Evolutionary conservation across 345 rosid genomes (phyloP), one percentile per base, ranked within the genome.

Genomic region (Mercurialis annua): DNA sequence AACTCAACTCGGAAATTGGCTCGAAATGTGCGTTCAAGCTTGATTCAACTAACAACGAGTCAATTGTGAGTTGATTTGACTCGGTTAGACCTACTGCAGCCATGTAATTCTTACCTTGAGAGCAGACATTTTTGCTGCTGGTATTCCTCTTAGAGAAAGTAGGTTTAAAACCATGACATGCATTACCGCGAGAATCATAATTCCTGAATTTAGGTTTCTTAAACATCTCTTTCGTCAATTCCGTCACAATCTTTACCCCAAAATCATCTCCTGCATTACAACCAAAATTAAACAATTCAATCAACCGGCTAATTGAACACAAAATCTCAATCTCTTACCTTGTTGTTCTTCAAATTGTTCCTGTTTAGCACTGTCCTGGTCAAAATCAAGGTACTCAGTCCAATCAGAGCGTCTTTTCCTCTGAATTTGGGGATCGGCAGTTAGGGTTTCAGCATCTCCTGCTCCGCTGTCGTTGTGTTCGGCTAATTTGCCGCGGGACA

Each of bases 401-500:
- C 94, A 88, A 67, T 81, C 85, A 23, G 73, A 66, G 49, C 85
- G 84, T 43, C 80, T 79, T 79, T 83, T 87, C 15, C 66, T 68
- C 18, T 48, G 73, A 16, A 21, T 10, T 1, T 1, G 34, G 18
- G 18, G 3, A 51, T 16, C 61, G 34, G 42, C 10, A 5, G 14
- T 53, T 40, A 66, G 59, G 60, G 62, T 12, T 53, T 40, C 59
- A 2, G 15, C 1, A 3, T 52, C 24, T 21, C n/a, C n/a, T n/a
- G n/a, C n/a, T n/a, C 18, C 36, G 10, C 26, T 0, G 23, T 48
- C 58, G 59, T 75, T 71, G 18, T 75, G 78, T n/a, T n/a, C n/a
- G 66, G 72, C 56, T 59, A 50, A 42, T 29, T 81, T 79, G 36
- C 87, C 85, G 10, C 87, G 87, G 10, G 97, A 78, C 90, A 92